Evolutionary conservation across 2,329 filamentous ascomycete species (phyloP).

Genomic region (Rhynchosporium agropyri): DNA sequence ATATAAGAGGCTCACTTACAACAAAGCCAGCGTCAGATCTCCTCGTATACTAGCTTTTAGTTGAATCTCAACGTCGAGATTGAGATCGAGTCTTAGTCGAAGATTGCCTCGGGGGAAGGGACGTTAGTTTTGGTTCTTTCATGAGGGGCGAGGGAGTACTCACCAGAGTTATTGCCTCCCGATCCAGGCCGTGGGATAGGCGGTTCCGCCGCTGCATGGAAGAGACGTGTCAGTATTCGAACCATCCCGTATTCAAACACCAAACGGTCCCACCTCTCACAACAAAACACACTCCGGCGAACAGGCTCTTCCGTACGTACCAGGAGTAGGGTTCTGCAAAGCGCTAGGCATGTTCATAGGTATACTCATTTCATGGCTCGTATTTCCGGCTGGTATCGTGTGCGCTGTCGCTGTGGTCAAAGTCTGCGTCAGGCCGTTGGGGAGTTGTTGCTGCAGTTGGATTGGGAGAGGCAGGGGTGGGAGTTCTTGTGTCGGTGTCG

Average conservation of each 20-base stretch:
- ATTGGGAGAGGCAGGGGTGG: background rate
- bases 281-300: background rate
- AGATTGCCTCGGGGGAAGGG: background rate
- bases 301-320: background rate
- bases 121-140: background rate
- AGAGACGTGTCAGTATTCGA: background rate
- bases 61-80: constrained; percentile 12
- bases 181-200: background rate
- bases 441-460: background rate
- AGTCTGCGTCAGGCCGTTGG: background rate
- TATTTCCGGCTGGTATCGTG: background rate
- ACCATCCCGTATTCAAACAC: background rate
- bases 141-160: background rate
- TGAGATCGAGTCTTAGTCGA: constrained; percentile 6
- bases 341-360: constrained; percentile 6
- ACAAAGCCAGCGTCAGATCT: constrained; percentile 1
- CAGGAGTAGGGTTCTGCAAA: constrained; percentile 1
- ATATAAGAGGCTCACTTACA: constrained; percentile 2
- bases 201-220: background rate
- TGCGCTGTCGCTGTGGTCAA: background rate
- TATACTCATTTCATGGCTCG: constrained; percentile 5
- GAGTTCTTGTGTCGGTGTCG: constrained; percentile 3
- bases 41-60: constrained; percentile 10
- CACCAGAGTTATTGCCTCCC: constrained; percentile 1
- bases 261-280: background rate